Evolutionary conservation across 495 filamentous ascomycete genomes (phyloP).

Genomic region (Podospora fimiseda): DNA sequence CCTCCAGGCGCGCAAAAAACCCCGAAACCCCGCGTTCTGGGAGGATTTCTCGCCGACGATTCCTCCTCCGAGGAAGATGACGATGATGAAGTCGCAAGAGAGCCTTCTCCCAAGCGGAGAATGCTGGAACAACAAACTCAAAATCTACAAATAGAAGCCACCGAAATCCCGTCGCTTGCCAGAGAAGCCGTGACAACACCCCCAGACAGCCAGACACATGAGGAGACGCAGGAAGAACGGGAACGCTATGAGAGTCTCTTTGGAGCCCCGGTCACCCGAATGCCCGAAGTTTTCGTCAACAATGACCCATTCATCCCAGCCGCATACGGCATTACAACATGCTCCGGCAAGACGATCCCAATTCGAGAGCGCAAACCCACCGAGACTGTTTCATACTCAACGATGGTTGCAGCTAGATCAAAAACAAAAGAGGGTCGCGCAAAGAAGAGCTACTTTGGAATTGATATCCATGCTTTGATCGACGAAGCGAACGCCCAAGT

Average conservation of each 20-base stretch:
- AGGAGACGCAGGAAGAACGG: slow-evolving; percentile 18
- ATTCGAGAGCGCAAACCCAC: slow-evolving; percentile 47
- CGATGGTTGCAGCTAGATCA: slow-evolving; percentile 63
- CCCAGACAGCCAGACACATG: slow-evolving; percentile 13
- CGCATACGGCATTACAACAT: slow-evolving; percentile 52
- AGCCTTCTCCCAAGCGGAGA: slow-evolving; percentile 36
- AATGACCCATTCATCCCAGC: slow-evolving; percentile 11
- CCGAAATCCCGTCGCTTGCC: not conserved
- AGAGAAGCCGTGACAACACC: slow-evolving; percentile 10
- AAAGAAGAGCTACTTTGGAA: slow-evolving; percentile 81
- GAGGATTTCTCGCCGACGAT: slow-evolving; percentile 44
- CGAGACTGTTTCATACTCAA: slow-evolving; percentile 54
- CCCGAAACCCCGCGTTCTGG: slow-evolving; percentile 26
- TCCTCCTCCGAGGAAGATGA: slow-evolving; percentile 35
- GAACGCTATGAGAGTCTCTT: slow-evolving; percentile 27
- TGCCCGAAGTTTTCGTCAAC: slow-evolving; percentile 4
- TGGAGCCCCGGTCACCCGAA: slow-evolving; percentile 4
- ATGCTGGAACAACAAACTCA: slow-evolving; percentile 20
- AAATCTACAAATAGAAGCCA: slow-evolving; percentile 1
- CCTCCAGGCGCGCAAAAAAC: slow-evolving; percentile 14
- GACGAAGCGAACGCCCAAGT: slow-evolving; percentile 56
- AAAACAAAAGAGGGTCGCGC: slow-evolving; percentile 61
- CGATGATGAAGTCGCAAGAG: slow-evolving; percentile 15
- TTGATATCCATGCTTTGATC: slow-evolving; percentile 78
- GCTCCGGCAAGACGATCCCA: slow-evolving; percentile 55